Percentiles rank a stretch among this genome's conserved stretches.
These are phyloP conservation scores for Apodospora peruviana DNA, from an alignment of 495 filamentous ascomycete genomes.

Conservation along the genomic window DNA sequence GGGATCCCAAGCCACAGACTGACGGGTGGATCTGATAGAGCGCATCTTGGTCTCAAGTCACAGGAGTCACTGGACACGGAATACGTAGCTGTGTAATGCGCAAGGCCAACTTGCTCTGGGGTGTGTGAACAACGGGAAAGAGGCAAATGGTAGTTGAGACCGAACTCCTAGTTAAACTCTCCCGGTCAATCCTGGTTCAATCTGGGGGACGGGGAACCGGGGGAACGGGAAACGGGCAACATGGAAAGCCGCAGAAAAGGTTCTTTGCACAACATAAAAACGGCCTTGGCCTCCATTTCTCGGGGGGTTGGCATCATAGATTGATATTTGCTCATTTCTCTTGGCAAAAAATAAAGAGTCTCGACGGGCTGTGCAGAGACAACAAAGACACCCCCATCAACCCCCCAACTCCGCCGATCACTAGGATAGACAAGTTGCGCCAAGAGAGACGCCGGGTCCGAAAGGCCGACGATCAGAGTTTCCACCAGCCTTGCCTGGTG, in stretches of 20 bases:
- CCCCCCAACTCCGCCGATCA: slow-evolving; percentile 20
- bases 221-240: slow-evolving; percentile 11
- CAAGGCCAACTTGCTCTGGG: too few relatives aligned
- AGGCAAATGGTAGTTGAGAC: neutral
- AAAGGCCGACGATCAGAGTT: slow-evolving; percentile 17
- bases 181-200: slow-evolving; percentile 9
- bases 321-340: slow-evolving; percentile 20
- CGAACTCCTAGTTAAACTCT: slow-evolving; percentile 9
- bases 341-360: slow-evolving; percentile 15
- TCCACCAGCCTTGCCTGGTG: slow-evolving; percentile 11
- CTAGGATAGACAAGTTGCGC: slow-evolving; percentile 15
- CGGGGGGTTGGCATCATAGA: slow-evolving; percentile 24
- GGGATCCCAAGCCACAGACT: slow-evolving; percentile 8
- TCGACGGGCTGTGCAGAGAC: neutral
- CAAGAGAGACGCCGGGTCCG: slow-evolving; percentile 18
- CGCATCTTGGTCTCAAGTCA: slow-evolving; percentile 9
- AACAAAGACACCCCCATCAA: neutral
- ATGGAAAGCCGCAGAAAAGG: slow-evolving; percentile 22
- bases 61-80: slow-evolving; percentile 6
- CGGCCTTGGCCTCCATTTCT: slow-evolving; percentile 15
- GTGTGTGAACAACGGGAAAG: too few relatives aligned
- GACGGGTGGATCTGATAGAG: too few relatives aligned
- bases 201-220: neutral
- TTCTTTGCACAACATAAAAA: slow-evolving; percentile 15
- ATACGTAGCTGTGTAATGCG: slow-evolving; percentile 7